Percentiles rank a stretch among this genome's conserved stretches.
Conservation (phyloP, 768 basidiomycete species). For the Amanita rimosa region DNA sequence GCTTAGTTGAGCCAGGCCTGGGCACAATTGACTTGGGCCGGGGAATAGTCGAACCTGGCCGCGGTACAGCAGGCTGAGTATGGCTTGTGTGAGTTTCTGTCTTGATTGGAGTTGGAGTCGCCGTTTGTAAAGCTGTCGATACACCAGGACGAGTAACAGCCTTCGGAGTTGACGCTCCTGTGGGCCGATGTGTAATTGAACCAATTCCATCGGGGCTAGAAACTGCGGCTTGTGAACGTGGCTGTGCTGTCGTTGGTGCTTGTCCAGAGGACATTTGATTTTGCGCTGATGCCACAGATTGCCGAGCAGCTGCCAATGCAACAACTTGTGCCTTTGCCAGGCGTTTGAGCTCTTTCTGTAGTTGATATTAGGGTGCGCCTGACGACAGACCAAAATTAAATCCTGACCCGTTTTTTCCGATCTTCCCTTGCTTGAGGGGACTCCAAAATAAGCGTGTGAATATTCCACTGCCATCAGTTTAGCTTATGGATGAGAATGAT, state of each 20-base stretch:
- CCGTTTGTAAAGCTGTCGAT: conserved; percentile 8
- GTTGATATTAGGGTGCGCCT: background rate
- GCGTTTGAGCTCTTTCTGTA: conserved; percentile 63
- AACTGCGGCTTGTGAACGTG: conserved; percentile 12
- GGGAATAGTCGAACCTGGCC: conserved; percentile 18
- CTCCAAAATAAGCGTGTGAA: conserved; percentile 46
- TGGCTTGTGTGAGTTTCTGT: conserved; percentile 11
- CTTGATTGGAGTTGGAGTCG: conserved; percentile 11
- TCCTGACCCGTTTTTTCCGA: conserved; percentile 62
- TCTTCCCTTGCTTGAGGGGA: conserved; percentile 70
- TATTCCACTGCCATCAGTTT: conserved; percentile 46
- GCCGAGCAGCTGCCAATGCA: conserved; percentile 1
- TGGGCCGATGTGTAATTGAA: conserved; percentile 12
- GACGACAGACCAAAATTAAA: conserved; percentile 5
- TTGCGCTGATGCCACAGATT: background rate
- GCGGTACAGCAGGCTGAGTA: conserved; percentile 13
- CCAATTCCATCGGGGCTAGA: conserved; percentile 4
- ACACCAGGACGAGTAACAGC: conserved; percentile 17
- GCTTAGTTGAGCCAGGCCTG: conserved; percentile 18
- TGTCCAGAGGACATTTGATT: conserved; percentile 8
- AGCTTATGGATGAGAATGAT: conserved; percentile 2
- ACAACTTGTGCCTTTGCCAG: conserved; percentile 44
- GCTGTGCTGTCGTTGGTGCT: conserved; percentile 20
- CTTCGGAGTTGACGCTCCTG: conserved; percentile 17
- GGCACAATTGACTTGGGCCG: conserved; percentile 16